phyloP scores from a whole-genome alignment of 73 alveolate genomes.

The Tetrahymena borealis region DNA sequence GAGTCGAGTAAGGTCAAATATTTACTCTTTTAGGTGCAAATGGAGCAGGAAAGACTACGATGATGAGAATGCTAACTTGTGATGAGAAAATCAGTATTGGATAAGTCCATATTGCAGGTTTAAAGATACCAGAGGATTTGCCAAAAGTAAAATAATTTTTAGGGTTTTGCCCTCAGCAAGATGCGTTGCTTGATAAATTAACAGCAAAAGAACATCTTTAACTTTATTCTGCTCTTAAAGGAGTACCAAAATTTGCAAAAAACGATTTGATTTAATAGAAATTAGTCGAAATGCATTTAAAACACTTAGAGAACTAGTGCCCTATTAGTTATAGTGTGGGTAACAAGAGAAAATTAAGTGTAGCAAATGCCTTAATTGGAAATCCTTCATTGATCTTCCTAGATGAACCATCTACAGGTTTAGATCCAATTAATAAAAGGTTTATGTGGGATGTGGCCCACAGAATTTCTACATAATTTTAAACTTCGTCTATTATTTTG shows the following conservation, averaged over 20 bases:
- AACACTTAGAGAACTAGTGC: conserved; percentile 61
- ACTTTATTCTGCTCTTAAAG: conserved; percentile 90
- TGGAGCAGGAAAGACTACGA: conserved; percentile 99
- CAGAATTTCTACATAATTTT: conserved; percentile 81
- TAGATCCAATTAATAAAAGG: conserved; percentile 96
- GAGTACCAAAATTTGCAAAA: conserved; percentile 66
- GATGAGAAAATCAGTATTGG: conserved; percentile 84
- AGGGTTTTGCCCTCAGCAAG: conserved; percentile 98
- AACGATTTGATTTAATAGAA: conserved; percentile 61
- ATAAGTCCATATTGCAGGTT: conserved; percentile 73
- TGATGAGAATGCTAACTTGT: conserved; percentile 90
- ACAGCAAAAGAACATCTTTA: conserved; percentile 93
- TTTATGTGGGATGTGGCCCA: conserved; percentile 96
- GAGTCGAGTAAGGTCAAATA: conserved; percentile 92
- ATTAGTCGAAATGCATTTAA: conserved; percentile 82
- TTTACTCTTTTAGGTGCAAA: conserved; percentile 95
- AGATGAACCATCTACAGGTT: conserved; percentile 98
- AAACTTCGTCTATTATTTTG: conserved; percentile 78
- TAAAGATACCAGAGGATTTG: conserved; percentile 66
- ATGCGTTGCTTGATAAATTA: conserved; percentile 86
- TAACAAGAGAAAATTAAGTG: conserved; percentile 94
- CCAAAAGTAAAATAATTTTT: conserved; percentile 76
- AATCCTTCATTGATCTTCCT: conserved; percentile 97
- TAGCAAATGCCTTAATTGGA: conserved; percentile 97
- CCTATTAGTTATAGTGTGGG: conserved; percentile 95